A percentile compares a stretch with the other conserved stretches of the same genome.
Evolutionary conservation across 768 basidiomycete genomes (phyloP).

Genomic region (Sporobolomyces roseus): DNA sequence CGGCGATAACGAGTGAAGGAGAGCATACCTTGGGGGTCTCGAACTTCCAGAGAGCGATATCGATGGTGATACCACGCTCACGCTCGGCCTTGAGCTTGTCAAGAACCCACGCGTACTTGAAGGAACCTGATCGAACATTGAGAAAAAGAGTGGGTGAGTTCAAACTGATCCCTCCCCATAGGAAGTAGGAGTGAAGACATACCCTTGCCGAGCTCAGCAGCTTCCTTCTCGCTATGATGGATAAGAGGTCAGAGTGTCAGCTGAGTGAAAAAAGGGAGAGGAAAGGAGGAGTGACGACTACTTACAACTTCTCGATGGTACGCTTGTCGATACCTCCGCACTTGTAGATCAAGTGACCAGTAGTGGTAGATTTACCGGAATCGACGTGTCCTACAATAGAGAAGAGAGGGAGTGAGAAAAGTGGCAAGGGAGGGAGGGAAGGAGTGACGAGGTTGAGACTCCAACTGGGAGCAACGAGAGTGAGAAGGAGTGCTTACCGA

Average conservation of each 20-base stretch:
- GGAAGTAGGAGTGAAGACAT: constrained; percentile 26
- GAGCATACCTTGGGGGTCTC: constrained; percentile 91
- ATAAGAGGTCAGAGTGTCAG: not conserved
- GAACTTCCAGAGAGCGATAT: constrained; percentile 99
- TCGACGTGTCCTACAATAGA: constrained; percentile 97
- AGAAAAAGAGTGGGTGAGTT: constrained; percentile 22
- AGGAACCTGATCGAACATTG: constrained; percentile 40
- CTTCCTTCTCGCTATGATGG: constrained; percentile 82
- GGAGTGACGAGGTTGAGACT: not conserved
- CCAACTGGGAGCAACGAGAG: constrained; percentile 7
- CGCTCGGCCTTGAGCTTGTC: constrained; percentile 99
- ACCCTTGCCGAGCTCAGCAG: constrained; percentile 98
- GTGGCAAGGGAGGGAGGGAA: not conserved
- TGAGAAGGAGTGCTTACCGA: constrained; percentile 28
- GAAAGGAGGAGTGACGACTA: not conserved
- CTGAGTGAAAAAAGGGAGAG: not conserved
- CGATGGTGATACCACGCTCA: constrained; percentile 99
- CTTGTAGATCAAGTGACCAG: constrained; percentile 99
- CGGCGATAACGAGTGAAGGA: not conserved
- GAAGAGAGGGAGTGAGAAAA: constrained; percentile 46
- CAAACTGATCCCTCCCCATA: not conserved
- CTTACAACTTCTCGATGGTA: constrained; percentile 66
- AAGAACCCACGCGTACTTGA: constrained; percentile 87
- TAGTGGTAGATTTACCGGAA: constrained; percentile 99
- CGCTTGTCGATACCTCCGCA: constrained; percentile 99